phyloP scores from a whole-genome alignment of 768 basidiomycete species.

The Tubosaeta sp. region DNA sequence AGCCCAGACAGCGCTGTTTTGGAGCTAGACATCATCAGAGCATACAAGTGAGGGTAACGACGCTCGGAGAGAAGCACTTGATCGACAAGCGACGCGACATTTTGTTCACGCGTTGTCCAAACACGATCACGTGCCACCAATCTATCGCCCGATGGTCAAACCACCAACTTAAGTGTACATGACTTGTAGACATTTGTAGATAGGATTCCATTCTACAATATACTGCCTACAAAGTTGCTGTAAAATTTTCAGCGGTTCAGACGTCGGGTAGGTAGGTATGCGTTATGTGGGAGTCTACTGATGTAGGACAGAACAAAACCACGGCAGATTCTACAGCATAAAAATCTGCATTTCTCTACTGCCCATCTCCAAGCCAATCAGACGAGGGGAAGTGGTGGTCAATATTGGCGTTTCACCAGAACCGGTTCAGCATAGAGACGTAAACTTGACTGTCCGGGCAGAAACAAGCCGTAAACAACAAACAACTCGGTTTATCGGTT shows the following conservation, averaged over 20 bases:
- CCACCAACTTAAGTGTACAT: too few species aligned
- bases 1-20: constrained; percentile 54
- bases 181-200: too few species aligned
- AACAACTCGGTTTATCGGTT: not conserved
- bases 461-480: constrained; percentile 52
- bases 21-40: constrained; percentile 28
- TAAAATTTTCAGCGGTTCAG: too few species aligned
- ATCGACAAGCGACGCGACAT: not conserved
- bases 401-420: constrained; percentile 74
- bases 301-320: constrained; percentile 36
- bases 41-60: not conserved
- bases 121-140: constrained; percentile 21
- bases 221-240: too few species aligned
- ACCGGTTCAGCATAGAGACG: constrained; percentile 67
- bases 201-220: too few species aligned
- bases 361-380: constrained; percentile 56
- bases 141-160: too few species aligned
- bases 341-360: constrained; percentile 39
- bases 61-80: not conserved
- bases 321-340: constrained; percentile 27
- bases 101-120: not conserved
- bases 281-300: too few species aligned
- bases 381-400: constrained; percentile 44
- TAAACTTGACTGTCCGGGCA: constrained; percentile 65
- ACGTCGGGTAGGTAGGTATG: too few species aligned